These are phyloP conservation scores for Trichoderma aggressivum DNA, from an alignment of 2,329 filamentous ascomycete species.

Conservation along the genomic window DNA sequence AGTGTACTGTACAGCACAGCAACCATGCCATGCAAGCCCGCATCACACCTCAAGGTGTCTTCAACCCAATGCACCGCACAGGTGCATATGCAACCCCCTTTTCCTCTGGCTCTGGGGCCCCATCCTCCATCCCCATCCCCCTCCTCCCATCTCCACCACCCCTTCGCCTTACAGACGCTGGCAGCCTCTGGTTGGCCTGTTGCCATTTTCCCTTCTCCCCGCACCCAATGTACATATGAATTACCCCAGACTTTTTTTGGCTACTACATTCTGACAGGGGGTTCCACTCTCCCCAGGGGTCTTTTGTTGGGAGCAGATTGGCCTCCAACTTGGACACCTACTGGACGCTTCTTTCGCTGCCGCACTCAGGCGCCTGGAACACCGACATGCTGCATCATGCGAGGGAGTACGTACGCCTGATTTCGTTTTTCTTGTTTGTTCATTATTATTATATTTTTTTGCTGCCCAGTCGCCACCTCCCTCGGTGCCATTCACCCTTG, in stretches of 20 bases:
- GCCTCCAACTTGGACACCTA: neutral
- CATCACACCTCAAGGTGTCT: neutral
- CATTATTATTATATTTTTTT: neutral
- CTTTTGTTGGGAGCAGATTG: constrained; percentile 13
- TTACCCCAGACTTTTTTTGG: constrained; percentile 15
- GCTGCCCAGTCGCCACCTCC: neutral
- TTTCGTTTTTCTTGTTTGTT: neutral
- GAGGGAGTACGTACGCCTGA: neutral
- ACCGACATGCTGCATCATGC: neutral
- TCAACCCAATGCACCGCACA: constrained; percentile 13
- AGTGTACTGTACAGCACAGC: neutral
- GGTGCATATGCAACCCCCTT: constrained; percentile 8
- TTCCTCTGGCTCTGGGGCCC: neutral
- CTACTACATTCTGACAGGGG: constrained; percentile 7
- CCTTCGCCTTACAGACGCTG: neutral
- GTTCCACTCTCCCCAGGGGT: constrained; percentile 6
- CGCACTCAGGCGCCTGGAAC: neutral
- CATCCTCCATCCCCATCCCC: neutral
- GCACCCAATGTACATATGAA: constrained; percentile 2
- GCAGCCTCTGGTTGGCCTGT: constrained; percentile 8
- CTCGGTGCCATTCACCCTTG: neutral
- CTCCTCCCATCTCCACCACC: neutral
- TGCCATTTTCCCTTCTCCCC: neutral
- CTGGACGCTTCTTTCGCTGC: neutral
- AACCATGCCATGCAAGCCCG: constrained; percentile 4